Percentiles rank a stretch among this genome's conserved stretches.
These are phyloP conservation scores for Leccinum fuscescens DNA, from an alignment of 1,284 basidiomycete genomes.

Conservation along the genomic window DNA sequence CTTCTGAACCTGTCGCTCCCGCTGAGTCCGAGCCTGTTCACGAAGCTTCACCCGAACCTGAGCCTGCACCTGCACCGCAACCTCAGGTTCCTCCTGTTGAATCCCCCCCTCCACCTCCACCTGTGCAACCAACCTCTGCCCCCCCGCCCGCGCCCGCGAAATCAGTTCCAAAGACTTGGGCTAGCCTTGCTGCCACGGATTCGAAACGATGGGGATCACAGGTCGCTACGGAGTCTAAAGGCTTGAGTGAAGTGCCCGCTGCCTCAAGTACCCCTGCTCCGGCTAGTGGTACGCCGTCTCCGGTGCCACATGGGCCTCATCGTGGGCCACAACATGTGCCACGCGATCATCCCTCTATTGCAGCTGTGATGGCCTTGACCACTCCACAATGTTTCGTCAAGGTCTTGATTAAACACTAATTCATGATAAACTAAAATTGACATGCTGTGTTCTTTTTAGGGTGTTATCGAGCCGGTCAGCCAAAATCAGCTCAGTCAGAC, in stretches of 20 bases:
- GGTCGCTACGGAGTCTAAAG: slow-evolving; percentile 71
- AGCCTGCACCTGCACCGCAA: slow-evolving; percentile 39
- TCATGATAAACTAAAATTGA: slow-evolving; percentile 6
- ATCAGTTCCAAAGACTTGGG: slow-evolving; percentile 82
- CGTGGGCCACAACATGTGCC: slow-evolving; percentile 29
- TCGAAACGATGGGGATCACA: slow-evolving; percentile 76
- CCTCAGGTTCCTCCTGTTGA: slow-evolving; percentile 33
- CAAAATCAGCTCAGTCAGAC: slow-evolving; percentile 56
- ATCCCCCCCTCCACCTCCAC: slow-evolving; percentile 37
- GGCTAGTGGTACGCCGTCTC: slow-evolving; percentile 49
- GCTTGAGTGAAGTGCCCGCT: slow-evolving; percentile 61
- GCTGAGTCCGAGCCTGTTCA: slow-evolving; percentile 34
- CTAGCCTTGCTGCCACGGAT: slow-evolving; percentile 82
- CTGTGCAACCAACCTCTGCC: slow-evolving; percentile 31
- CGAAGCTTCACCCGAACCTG: slow-evolving; percentile 37
- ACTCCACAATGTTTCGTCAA: slow-evolving; percentile 87
- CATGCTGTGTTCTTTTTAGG: slow-evolving; percentile 37
- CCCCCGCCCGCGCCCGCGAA: slow-evolving; percentile 39
- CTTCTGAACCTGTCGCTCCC: slow-evolving; percentile 32
- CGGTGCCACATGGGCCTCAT: slow-evolving; percentile 40
- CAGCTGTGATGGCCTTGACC: slow-evolving; percentile 60
- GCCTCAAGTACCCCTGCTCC: slow-evolving; percentile 43
- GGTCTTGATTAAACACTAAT: slow-evolving; percentile 41
- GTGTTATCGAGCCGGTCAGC: slow-evolving; percentile 74
- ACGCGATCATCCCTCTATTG: slow-evolving; percentile 45